A percentile compares a stretch with the other conserved stretches of the same genome.
Conservation (phyloP, 1,284 basidiomycete species). For the Rhodotorula sp. region DNA sequence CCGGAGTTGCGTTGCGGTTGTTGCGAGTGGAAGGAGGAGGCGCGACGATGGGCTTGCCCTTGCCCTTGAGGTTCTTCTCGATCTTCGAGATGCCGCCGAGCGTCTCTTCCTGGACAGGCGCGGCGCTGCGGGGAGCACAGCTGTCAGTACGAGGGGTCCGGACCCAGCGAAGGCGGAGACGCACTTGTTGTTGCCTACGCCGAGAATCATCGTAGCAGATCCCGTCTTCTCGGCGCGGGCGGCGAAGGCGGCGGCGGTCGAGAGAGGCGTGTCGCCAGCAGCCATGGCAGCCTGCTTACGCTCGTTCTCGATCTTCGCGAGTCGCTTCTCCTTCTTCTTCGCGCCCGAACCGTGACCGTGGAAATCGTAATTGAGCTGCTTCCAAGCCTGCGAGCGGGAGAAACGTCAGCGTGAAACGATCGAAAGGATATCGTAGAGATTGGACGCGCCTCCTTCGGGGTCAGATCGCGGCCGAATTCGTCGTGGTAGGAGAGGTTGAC, state of each 20-base stretch:
- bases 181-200: conserved; percentile 87
- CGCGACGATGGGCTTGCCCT: conserved; percentile 31
- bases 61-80: conserved; percentile 30
- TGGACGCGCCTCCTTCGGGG: conserved; percentile 68
- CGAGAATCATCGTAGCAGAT: conserved; percentile 88
- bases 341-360: conserved; percentile 91
- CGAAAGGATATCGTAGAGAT: neutral
- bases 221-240: conserved; percentile 85
- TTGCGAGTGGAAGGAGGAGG: neutral
- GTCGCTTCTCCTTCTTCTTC: conserved; percentile 89
- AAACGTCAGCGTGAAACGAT: neutral
- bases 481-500: conserved; percentile 96
- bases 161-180: neutral
- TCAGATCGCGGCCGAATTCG: conserved; percentile 85
- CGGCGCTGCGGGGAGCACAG: conserved; percentile 17
- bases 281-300: conserved; percentile 85
- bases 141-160: neutral
- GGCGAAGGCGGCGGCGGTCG: conserved; percentile 87
- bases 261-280: conserved; percentile 86
- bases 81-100: conserved; percentile 18
- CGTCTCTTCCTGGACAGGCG: conserved; percentile 31
- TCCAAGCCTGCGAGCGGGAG: conserved; percentile 66
- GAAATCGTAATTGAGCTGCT: conserved; percentile 89
- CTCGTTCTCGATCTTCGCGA: conserved; percentile 93
- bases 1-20: neutral